Evolutionary conservation across 257 asterid species (phyloP).

Genomic region (Nicotiana obtusifolia): DNA sequence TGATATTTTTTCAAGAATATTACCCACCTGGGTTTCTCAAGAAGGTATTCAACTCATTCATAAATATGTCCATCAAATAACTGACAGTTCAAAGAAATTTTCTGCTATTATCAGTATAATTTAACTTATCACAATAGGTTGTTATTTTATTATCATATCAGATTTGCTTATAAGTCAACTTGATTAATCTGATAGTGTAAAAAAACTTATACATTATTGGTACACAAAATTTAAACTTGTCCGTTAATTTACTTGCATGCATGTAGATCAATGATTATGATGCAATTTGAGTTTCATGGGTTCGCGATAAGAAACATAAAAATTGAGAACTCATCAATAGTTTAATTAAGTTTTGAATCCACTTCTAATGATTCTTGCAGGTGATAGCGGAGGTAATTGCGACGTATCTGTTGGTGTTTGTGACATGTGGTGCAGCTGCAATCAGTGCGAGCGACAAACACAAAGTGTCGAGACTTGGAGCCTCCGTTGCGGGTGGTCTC

Average conservation of each 20-base stretch:
- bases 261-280: background rate
- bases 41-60: conserved; percentile 30
- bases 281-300: too few relatives aligned
- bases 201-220: too few relatives aligned
- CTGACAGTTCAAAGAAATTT: too few relatives aligned
- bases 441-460: conserved; percentile 48
- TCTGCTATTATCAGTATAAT: too few relatives aligned
- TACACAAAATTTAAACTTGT: too few relatives aligned
- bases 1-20: conserved; percentile 20
- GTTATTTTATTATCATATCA: too few relatives aligned
- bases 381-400: conserved; percentile 67
- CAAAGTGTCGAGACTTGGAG: conserved; percentile 63
- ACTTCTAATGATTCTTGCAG: conserved; percentile 17
- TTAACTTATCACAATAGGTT: too few relatives aligned
- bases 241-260: background rate
- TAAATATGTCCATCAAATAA: background rate
- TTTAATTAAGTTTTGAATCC: too few relatives aligned
- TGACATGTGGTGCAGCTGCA: conserved; percentile 76
- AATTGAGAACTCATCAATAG: too few relatives aligned
- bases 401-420: conserved; percentile 67
- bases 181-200: too few relatives aligned
- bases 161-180: too few relatives aligned
- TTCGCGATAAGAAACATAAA: too few relatives aligned
- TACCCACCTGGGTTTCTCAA: conserved; percentile 38
- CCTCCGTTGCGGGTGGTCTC: conserved; percentile 78